Evolutionary conservation across 441 rosid genomes (phyloP), one percentile per base, ranked within the genome.

Genomic region (Brassica balearica): DNA sequence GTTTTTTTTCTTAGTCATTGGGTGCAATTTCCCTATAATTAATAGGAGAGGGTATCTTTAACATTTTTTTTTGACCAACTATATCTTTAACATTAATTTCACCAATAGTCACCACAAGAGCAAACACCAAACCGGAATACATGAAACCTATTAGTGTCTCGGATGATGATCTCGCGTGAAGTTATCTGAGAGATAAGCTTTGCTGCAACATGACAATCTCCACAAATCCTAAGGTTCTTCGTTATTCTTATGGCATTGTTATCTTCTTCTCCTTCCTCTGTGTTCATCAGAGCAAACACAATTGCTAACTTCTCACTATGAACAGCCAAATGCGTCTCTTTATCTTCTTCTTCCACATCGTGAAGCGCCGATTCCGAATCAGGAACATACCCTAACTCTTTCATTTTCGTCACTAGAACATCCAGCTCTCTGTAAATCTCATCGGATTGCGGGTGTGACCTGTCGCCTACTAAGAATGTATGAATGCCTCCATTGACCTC

Each of bases 301-400:
- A 89, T 81, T 10, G 88, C 90, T 74, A 89, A 48, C 63, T 87
- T 89, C 84, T 89, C 90, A 48, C 88, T 86, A 65, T 87, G 90
- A 76, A 89, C 86, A 6, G 85, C 85, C 64, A 86, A 86, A 82
- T 88, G 90, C 6, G 84, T 78, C 66, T 86, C 90, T 72, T 85
- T 89, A 69, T 89, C 92, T 80, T 86, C 89, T 15, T 86, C 88
- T 71, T 89, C 90, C 59, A 87, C 85, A 76, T 89, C 92, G 71
- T 89, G 90, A 69, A 89, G 92, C 1, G 90, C 88, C 0, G 86
- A 86, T 59, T 82, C 90, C 0, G 85, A 86, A 78, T 87, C 87
- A 0, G 90, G 92, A 41, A 79, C 70, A 76, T 88, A 88, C 34
- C 90, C 88, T 4, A 76, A 70, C 69, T 76, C 89, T 74, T 85